Evolutionary conservation across 2,329 filamentous ascomycete species (phyloP), one percentile per base, ranked within the genome.

Genomic region (Zasmidium cellare): DNA sequence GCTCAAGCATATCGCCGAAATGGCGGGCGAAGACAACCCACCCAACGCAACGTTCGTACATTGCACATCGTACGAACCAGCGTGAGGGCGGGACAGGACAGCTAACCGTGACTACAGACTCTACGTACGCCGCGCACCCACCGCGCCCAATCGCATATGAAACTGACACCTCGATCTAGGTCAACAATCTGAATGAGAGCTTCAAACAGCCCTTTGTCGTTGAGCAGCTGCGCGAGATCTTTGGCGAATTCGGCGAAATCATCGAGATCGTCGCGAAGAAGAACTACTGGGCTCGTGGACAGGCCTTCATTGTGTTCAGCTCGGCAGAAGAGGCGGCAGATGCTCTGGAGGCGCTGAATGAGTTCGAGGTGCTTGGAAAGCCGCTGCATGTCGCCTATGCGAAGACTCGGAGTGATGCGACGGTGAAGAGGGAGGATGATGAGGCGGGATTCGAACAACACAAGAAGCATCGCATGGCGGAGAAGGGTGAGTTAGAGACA

Each of bases 301-400:
- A 99, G 77, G 94, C 94, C 0, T 99, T 99, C 72, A 79, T 99
- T 51, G 92, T 97, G 47, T 97, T 92, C 73, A 91, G 96, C 67
- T 84, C 81, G 60, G 79, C 88, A n/a, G 89, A 92, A 55, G 85
- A 87, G n/a, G 92, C 92, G 2, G 80, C 84, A 53, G 83, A 86
- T 62, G 93, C 94, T 18, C 89, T 97, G 61, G 90, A 96, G 52
- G 91, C 96, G 67, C 82, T 96, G 61, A 89, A 97, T 69, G 93
- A 91, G 9, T 99, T 99, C 74, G 90, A 96, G 67, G 79, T 99
- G 3, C 96, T 96, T 69, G 91, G 90, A 51, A 96, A 97, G 77
- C 87, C 89, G 1, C 96, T 99, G 87, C 84, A 87, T 59, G 76
- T 97, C 31, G 88, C 91, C 16, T 87, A 91, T 70, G 94, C 94